Evolutionary conservation across 2,329 filamentous ascomycete genomes (phyloP).

Genomic region (Sclerotinia spermophila): DNA sequence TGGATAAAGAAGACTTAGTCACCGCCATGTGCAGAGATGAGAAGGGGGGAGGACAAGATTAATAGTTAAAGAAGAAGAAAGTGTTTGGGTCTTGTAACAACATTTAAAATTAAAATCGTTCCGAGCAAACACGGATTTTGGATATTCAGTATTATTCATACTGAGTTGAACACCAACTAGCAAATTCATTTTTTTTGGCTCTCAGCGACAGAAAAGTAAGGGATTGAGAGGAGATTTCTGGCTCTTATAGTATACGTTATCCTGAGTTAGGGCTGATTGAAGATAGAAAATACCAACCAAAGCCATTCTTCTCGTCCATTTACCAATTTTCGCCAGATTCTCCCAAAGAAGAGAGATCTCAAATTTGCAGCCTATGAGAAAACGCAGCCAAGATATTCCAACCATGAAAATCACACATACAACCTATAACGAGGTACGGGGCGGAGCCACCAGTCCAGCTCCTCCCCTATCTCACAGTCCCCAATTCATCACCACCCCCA

Average conservation of each 20-base stretch:
- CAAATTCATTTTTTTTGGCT: not conserved
- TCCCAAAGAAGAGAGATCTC: not conserved
- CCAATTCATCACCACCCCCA: not conserved
- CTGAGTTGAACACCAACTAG: not conserved
- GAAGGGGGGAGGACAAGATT: not conserved
- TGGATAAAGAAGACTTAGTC: conserved; percentile 2
- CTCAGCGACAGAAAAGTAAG: not conserved
- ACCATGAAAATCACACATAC: conserved; percentile 10
- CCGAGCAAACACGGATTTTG: not conserved
- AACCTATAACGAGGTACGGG: conserved; percentile 6
- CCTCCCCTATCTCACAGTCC: not conserved
- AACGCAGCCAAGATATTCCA: not conserved
- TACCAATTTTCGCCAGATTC: not conserved
- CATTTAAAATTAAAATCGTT: too few species aligned
- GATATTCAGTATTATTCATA: conserved; percentile 6
- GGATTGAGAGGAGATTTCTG: not conserved
- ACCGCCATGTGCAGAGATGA: not conserved
- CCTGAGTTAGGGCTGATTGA: not conserved
- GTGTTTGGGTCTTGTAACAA: not conserved
- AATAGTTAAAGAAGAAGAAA: not conserved
- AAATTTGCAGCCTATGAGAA: not conserved
- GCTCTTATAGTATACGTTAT: not conserved
- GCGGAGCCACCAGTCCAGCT: not conserved
- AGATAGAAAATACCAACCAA: not conserved
- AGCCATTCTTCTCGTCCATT: not conserved